Evolutionary conservation across 1,139 yeast species (phyloP).

Genomic region (Hemisphaericaspora xylofermentans): DNA sequence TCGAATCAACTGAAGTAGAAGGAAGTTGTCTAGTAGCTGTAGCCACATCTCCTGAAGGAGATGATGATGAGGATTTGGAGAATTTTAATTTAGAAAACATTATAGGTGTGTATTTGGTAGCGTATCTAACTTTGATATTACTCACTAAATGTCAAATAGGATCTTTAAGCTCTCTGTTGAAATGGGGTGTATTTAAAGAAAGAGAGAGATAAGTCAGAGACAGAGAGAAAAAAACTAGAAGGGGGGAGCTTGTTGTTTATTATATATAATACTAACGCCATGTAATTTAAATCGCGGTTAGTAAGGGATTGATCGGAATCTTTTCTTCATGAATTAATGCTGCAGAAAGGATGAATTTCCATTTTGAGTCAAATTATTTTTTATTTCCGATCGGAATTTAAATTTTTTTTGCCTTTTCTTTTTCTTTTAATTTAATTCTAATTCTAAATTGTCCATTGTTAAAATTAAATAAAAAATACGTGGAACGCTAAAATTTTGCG

Average conservation of each 20-base stretch:
- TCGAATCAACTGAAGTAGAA: background rate
- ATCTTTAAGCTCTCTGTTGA: no score
- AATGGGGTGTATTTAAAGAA: background rate
- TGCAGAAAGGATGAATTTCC: background rate
- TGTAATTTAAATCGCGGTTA: no score
- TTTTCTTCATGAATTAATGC: background rate
- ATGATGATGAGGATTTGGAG: background rate
- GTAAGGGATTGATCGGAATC: background rate
- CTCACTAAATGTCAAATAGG: background rate
- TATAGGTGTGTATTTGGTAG: background rate
- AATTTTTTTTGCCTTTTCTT: no score
- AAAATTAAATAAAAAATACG: no score
- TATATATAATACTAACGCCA: no score
- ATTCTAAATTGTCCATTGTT: no score
- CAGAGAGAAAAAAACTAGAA: background rate
- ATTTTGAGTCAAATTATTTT: background rate
- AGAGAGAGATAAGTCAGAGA: background rate
- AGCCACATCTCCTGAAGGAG: background rate
- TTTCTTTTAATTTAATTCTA: no score
- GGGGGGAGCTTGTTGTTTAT: background rate
- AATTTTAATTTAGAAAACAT: constrained; percentile 2
- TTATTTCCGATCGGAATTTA: background rate
- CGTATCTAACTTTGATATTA: background rate
- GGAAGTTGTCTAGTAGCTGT: background rate
- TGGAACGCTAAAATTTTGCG: no score